Evolutionary conservation across 257 asterid species (phyloP), one percentile per base, ranked within the genome.

Genomic region (Solanum habrochaites): DNA sequence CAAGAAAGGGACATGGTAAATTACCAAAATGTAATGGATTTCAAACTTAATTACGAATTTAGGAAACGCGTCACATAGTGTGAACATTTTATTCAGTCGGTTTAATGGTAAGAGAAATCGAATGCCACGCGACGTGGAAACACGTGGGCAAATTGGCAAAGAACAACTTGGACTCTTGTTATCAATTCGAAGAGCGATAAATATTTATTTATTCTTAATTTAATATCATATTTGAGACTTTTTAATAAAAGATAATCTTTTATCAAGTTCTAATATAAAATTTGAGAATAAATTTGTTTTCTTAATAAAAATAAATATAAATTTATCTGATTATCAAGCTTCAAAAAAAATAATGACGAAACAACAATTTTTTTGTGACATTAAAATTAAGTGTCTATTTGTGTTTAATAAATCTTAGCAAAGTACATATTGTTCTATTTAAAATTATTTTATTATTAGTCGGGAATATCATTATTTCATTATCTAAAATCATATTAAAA

Each of bases 11-110:
- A 16, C 4, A 45, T 85, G 70, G 1, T 32, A 25, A 85, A 71
- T 85, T 70, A 85, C 87, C 21, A 71, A 85, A 85, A 70, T 10
- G 81, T 40, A 40, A 67, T 3, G 45, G 12, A 20, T 16, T 25
- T 66, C 15, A 31, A 42, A 29, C 11, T 40, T 64, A 15, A 42
- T 85, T 70, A 70, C 83, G 83, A 74, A 47, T 16, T 42, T 11
- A 5, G 42, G 42, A 40, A 15, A 31, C 39, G 62, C 31, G 60
- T 83, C 18, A 31, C 27, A 40, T n/a, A 4, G 8, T 37, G 60
- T 83, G 75, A 60, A 64, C 60, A 25, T 7, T 8, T 58, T 83
- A 25, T 9, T 21, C 9, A 32, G 86, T 60, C 40, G 29, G 39
- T 40, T 71, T 15, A 20, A 12, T 11, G 8, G 10, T 58, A 21